These are phyloP conservation scores for Neurospora discreta DNA, from an alignment of 495 filamentous ascomycete species.

Conservation along the genomic window DNA sequence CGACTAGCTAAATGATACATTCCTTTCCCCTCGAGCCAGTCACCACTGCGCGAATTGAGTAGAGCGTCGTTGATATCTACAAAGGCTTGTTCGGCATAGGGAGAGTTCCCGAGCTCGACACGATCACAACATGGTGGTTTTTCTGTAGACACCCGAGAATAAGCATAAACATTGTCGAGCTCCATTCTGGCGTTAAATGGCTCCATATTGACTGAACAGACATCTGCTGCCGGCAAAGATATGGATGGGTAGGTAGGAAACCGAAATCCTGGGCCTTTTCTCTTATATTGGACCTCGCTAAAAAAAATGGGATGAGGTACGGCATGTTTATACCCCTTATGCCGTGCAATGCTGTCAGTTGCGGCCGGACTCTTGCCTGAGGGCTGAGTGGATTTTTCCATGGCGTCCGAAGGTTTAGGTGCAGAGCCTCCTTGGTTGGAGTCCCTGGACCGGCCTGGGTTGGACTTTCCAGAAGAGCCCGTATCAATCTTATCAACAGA, in stretches of 20 bases:
- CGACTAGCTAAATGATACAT: background rate
- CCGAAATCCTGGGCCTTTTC: background rate
- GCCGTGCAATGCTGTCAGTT: background rate
- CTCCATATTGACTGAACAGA: background rate
- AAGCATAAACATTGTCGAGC: background rate
- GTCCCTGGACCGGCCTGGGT: background rate
- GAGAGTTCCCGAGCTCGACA: background rate
- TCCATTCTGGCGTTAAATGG: background rate
- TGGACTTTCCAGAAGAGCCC: background rate
- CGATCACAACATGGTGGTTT: background rate
- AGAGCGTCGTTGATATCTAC: background rate
- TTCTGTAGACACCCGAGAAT: background rate
- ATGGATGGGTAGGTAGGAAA: background rate
- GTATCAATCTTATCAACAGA: background rate
- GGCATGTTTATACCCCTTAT: background rate
- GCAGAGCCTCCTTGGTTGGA: background rate
- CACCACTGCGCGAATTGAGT: background rate
- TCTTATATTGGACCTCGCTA: background rate
- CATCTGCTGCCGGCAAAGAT: background rate
- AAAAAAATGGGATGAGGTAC: background rate
- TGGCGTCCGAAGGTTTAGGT: background rate
- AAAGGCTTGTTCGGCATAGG: background rate
- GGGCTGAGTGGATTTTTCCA: background rate
- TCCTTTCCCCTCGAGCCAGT: background rate
- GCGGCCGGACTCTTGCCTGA: background rate